Evolutionary conservation across 2,329 filamentous ascomycete genomes (phyloP).

Genomic region (Penicillium digitatum): DNA sequence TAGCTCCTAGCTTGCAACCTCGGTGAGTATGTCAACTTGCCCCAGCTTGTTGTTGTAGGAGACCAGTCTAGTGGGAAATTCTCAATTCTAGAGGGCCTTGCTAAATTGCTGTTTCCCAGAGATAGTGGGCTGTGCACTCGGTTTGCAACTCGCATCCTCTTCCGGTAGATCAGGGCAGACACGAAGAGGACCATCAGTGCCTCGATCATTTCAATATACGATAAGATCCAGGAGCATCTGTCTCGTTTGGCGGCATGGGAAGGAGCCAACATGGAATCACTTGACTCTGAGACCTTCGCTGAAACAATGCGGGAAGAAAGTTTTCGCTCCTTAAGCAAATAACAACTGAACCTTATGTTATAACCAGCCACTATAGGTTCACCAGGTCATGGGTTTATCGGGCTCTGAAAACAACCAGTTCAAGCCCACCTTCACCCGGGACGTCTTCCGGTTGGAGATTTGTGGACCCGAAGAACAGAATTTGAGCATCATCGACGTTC

Average conservation of each 20-base stretch:
- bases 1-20: constrained; percentile 34
- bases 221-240: constrained; percentile 7
- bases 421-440: not conserved
- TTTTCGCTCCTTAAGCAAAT: not conserved
- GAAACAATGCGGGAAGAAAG: constrained; percentile 27
- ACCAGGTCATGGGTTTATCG: not conserved
- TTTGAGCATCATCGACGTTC: not conserved
- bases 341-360: not conserved
- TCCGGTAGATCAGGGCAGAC: constrained; percentile 30
- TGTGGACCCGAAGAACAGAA: not conserved
- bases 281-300: constrained; percentile 16
- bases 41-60: constrained; percentile 39
- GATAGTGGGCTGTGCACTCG: constrained; percentile 41
- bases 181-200: constrained; percentile 24
- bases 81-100: constrained; percentile 34
- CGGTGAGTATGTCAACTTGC: constrained; percentile 31
- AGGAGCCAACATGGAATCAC: not conserved
- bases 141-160: constrained; percentile 48
- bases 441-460: not conserved
- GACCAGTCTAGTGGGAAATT: constrained; percentile 42
- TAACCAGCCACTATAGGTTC: not conserved
- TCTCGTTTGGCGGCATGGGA: constrained; percentile 19
- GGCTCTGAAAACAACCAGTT: not conserved
- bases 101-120: constrained; percentile 28
- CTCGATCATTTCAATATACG: constrained; percentile 35